These are phyloP conservation scores for Ramaria rubella DNA, from an alignment of 768 basidiomycete genomes.

Conservation along the genomic window DNA sequence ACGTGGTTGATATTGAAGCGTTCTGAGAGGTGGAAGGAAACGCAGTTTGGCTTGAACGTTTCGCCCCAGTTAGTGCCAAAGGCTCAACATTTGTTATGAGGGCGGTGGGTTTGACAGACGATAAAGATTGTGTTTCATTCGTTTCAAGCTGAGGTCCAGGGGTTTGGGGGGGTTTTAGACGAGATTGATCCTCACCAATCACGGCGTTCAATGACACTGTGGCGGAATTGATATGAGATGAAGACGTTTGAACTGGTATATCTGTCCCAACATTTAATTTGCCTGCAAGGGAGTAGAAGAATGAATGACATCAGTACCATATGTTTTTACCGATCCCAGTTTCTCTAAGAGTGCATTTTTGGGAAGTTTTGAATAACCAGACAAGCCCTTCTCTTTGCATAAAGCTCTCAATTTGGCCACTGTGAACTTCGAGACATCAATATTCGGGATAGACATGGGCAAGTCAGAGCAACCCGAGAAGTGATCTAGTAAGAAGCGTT, in stretches of 20 bases:
- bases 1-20: background rate
- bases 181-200: too few relatives aligned
- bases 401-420: conserved; percentile 59
- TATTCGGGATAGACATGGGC: background rate
- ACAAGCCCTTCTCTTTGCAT: conserved; percentile 56
- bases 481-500: too few relatives aligned
- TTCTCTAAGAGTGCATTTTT: conserved; percentile 54
- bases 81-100: too few relatives aligned
- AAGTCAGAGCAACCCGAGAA: too few relatives aligned
- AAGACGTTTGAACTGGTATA: too few relatives aligned
- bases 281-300: background rate
- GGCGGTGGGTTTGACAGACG: too few relatives aligned
- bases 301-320: background rate
- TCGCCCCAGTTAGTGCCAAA: background rate
- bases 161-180: too few relatives aligned
- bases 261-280: background rate
- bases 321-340: conserved; percentile 18
- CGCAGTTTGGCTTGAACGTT: background rate
- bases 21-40: background rate
- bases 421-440: conserved; percentile 35
- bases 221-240: too few relatives aligned
- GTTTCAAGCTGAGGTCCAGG: too few relatives aligned
- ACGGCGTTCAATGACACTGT: too few relatives aligned
- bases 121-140: too few relatives aligned
- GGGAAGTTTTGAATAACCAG: conserved; percentile 61